Percentiles rank a stretch among this genome's conserved stretches.
phyloP scores from a whole-genome alignment of 2,329 filamentous ascomycete species.

The Arthrobotrys sinensis region DNA sequence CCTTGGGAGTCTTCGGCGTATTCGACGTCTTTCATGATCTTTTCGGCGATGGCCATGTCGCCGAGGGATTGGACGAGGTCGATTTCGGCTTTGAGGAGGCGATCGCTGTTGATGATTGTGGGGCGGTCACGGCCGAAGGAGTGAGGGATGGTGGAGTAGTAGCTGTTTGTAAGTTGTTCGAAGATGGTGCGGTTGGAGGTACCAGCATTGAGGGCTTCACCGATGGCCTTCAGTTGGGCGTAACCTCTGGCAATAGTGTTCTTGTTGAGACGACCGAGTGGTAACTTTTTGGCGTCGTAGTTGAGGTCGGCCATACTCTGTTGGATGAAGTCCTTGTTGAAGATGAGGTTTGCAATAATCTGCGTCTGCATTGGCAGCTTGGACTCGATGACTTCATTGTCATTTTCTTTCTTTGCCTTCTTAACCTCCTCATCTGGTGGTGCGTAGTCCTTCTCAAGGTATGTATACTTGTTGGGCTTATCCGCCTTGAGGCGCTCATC shows the following conservation, averaged over 20 bases:
- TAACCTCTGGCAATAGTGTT: constrained; percentile 82
- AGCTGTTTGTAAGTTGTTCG: constrained; percentile 80
- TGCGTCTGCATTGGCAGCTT: constrained; percentile 76
- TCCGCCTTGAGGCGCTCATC: constrained; percentile 72
- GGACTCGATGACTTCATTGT: constrained; percentile 70
- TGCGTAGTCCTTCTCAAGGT: constrained; percentile 83
- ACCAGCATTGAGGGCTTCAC: constrained; percentile 75
- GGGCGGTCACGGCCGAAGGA: constrained; percentile 81
- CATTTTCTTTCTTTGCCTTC: constrained; percentile 68
- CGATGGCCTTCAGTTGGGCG: constrained; percentile 81
- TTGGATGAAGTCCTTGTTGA: constrained; percentile 80
- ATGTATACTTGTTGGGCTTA: constrained; percentile 80
- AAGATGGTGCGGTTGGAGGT: constrained; percentile 68
- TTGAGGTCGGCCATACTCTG: constrained; percentile 76
- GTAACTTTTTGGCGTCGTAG: constrained; percentile 82
- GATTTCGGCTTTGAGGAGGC: constrained; percentile 80
- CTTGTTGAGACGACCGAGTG: constrained; percentile 87
- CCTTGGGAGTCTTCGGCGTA: constrained; percentile 70
- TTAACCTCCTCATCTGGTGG: constrained; percentile 72
- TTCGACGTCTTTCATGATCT: constrained; percentile 80
- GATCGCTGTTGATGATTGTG: constrained; percentile 75
- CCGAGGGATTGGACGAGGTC: constrained; percentile 84
- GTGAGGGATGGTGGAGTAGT: constrained; percentile 87
- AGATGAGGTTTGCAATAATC: constrained; percentile 83
- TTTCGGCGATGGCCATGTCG: constrained; percentile 84